Evolutionary conservation across 371 early-diverging fungal genomes (phyloP).

Genomic region (Syncephalastrum sp.): DNA sequence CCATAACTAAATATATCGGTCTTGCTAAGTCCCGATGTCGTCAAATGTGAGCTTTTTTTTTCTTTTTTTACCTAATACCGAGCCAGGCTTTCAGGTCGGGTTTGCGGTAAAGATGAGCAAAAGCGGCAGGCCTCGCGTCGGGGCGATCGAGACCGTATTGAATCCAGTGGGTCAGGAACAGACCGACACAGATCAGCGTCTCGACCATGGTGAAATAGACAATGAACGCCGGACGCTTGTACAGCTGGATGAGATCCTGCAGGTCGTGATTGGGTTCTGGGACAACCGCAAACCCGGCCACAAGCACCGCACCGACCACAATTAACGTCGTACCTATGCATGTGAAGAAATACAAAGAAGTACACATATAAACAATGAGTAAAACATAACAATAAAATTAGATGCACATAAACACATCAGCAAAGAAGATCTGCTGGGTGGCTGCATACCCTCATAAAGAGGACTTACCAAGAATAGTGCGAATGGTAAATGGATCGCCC

Average conservation of each 20-base stretch:
- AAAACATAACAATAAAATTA: background rate
- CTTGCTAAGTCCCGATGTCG: background rate
- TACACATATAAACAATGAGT: background rate
- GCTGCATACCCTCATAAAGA: too few relatives aligned
- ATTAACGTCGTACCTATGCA: constrained; percentile 68
- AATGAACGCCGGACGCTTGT: constrained; percentile 73
- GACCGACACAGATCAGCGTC: constrained; percentile 47
- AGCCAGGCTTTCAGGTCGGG: constrained; percentile 37
- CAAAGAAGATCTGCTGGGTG: too few relatives aligned
- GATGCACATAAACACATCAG: background rate
- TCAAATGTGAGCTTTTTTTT: background rate
- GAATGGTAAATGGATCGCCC: constrained; percentile 62
- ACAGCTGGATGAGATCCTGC: constrained; percentile 70
- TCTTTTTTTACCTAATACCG: constrained; percentile 45
- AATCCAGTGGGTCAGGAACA: constrained; percentile 51
- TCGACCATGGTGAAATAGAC: constrained; percentile 66
- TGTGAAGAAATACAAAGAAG: background rate
- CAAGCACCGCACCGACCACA: constrained; percentile 66
- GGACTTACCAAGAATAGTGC: constrained; percentile 53
- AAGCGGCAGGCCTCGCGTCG: constrained; percentile 4
- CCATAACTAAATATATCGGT: constrained; percentile 51
- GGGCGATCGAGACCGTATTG: constrained; percentile 35
- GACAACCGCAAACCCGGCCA: constrained; percentile 78
- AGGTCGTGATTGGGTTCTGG: constrained; percentile 75
- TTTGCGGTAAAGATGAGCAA: constrained; percentile 10